These are phyloP conservation scores for Termitomyces sp. DNA, from an alignment of 768 basidiomycete species.

Conservation along the genomic window DNA sequence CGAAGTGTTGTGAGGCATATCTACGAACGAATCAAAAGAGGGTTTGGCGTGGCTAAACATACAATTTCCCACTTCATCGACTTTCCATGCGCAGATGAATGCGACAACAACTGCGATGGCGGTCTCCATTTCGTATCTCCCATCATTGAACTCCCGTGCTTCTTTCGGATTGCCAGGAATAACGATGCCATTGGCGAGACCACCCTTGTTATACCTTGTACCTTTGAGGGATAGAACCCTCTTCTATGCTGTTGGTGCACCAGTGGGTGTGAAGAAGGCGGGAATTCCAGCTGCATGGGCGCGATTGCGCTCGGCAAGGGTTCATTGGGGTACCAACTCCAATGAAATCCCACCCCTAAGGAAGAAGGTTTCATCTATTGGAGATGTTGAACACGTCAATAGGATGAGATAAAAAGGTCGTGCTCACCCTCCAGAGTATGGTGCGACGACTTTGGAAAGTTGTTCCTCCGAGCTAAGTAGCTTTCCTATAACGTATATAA, in stretches of 20 bases:
- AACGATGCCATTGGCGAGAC: constrained; percentile 63
- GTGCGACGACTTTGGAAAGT: constrained; percentile 79
- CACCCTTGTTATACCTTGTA: constrained; percentile 78
- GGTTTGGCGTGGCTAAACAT: constrained; percentile 64
- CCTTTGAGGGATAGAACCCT: constrained; percentile 71
- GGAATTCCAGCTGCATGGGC: constrained; percentile 90
- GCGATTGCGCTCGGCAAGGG: constrained; percentile 81
- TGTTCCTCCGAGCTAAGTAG: constrained; percentile 72
- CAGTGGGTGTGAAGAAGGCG: constrained; percentile 91
- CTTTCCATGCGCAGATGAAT: constrained; percentile 88
- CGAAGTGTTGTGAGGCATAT: constrained; percentile 87
- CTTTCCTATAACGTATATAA: constrained; percentile 42
- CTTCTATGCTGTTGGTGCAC: constrained; percentile 79
- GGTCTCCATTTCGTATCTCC: constrained; percentile 76
- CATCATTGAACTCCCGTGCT: constrained; percentile 69
- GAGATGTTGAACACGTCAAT: not conserved
- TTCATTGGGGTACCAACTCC: constrained; percentile 90
- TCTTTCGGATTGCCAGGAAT: constrained; percentile 77
- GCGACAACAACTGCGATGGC: constrained; percentile 79
- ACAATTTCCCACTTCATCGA: constrained; percentile 85
- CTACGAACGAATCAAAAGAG: constrained; percentile 27
- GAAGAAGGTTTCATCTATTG: constrained; percentile 67
- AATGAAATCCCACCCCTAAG: constrained; percentile 76
- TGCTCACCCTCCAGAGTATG: constrained; percentile 80
- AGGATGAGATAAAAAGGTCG: not conserved